Conservation (phyloP, 352 stramenopile genomes). For the Phytopythium ostracodes region DNA sequence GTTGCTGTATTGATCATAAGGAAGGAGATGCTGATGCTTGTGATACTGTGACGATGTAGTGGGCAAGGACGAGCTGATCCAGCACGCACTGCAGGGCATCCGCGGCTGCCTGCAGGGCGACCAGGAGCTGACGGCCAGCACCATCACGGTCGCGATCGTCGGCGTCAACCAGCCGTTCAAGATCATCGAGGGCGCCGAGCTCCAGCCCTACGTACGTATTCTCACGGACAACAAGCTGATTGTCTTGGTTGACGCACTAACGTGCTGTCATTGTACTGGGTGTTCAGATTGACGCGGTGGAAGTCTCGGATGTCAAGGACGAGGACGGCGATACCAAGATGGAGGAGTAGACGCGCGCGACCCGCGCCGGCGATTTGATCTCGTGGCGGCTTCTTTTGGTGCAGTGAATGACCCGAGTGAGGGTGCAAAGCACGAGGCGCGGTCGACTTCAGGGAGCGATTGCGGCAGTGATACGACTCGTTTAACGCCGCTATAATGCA, state of each 20-base stretch:
- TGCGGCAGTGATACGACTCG: background rate
- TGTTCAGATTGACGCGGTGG: conserved; percentile 76
- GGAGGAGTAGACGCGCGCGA: conserved; percentile 50
- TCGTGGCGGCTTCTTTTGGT: background rate
- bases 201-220: conserved; percentile 93
- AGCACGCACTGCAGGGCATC: conserved; percentile 96
- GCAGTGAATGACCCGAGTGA: background rate
- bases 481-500: conserved; percentile 1
- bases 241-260: conserved; percentile 1
- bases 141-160: conserved; percentile 93
- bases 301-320: conserved; percentile 82
- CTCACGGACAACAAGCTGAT: background rate
- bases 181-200: conserved; percentile 91
- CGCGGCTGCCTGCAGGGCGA: conserved; percentile 95
- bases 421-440: background rate
- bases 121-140: conserved; percentile 93
- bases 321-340: conserved; percentile 80
- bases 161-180: conserved; percentile 91
- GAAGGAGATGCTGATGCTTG: conserved; percentile 1
- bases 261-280: conserved; percentile 5
- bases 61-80: conserved; percentile 95
- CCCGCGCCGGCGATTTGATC: background rate
- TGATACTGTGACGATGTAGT: conserved; percentile 29
- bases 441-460: background rate
- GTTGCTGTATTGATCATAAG: background rate